Evolutionary conservation across 1,284 basidiomycete species (phyloP), one percentile per base, ranked within the genome.

Genomic region (Papiliotrema fonsecae): DNA sequence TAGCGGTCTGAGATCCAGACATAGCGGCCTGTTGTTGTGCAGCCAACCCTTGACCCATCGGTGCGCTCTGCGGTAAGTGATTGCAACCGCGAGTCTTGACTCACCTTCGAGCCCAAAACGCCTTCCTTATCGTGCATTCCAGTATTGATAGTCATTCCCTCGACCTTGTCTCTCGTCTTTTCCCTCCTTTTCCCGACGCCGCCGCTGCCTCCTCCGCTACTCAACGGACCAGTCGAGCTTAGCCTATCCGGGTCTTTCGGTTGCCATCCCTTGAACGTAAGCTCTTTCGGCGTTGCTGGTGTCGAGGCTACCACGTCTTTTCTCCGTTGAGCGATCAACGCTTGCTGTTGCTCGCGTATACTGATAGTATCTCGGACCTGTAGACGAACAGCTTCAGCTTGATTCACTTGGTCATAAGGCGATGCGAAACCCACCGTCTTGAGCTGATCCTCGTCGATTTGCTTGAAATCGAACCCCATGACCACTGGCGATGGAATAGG

Each of bases 331-430:
- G 70, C 70, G 30, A 72, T 72, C 24, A 72, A 50, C 2, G 70
- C 70, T 57, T 72, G 63, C 39, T 72, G 70, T 52, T 72, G 70
- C 50, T 70, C 64, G 48, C 67, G 66, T 56, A 72, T 70, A 41
- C 62, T 64, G 37, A 72, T 62, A 18, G 68, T 72, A 50, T 69
- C 63, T 25, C 68, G 68, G 19, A 72, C 68, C 68, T 70, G 55
- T 18, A 44, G n/a, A 13, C 19, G 14, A 18, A 42, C 16, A 38
- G 32, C 30, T 49, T 61, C 51, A 62, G 56, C 49, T 48, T 53
- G 49, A 43, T 35, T 36, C 51, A 50, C 28, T 3, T 14, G 5
- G n/a, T 26, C 11, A 14, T 11, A 14, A 39, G 19, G 28, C 35
- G 21, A 27, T 11, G 19, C 10, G n/a, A 28, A 11, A 61, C 62